Conservation (phyloP, 2,329 filamentous ascomycete genomes). For the Penicillium vulpinum region DNA sequence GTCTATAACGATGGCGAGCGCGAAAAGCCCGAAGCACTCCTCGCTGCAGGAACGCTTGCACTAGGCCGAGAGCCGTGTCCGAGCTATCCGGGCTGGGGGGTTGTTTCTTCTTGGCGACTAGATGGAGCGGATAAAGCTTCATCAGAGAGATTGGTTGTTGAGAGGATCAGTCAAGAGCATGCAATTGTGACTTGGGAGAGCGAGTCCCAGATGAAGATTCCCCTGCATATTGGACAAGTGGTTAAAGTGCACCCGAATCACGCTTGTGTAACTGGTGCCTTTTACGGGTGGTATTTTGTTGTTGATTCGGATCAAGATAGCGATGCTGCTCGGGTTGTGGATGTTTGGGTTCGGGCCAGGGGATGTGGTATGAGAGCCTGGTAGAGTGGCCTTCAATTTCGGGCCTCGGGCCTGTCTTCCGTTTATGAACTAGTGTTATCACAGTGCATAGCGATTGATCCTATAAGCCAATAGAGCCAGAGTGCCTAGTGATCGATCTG, state of each 20-base stretch:
- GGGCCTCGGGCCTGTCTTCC: not conserved
- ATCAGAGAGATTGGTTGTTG: conserved; percentile 65
- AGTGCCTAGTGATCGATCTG: too few species aligned
- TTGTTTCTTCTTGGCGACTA: conserved; percentile 62
- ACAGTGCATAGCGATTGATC: not conserved
- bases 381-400: not conserved
- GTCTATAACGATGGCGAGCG: conserved; percentile 62
- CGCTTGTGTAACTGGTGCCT: conserved; percentile 72
- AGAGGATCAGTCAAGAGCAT: conserved; percentile 75
- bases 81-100: conserved; percentile 70
- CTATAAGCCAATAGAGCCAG: too few species aligned
- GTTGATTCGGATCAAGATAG: conserved; percentile 62
- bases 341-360: conserved; percentile 65
- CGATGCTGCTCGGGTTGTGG: conserved; percentile 63
- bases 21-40: conserved; percentile 61
- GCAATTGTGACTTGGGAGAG: conserved; percentile 65
- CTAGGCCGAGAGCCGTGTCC: conserved; percentile 72
- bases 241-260: conserved; percentile 77
- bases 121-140: conserved; percentile 37
- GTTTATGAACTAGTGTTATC: not conserved
- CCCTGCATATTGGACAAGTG: conserved; percentile 63
- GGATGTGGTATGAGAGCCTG: conserved; percentile 14
- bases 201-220: conserved; percentile 39
- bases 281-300: conserved; percentile 71
- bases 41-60: conserved; percentile 68